Conservation (phyloP, 2,329 filamentous ascomycete species). For the Diaporthe batatas region DNA sequence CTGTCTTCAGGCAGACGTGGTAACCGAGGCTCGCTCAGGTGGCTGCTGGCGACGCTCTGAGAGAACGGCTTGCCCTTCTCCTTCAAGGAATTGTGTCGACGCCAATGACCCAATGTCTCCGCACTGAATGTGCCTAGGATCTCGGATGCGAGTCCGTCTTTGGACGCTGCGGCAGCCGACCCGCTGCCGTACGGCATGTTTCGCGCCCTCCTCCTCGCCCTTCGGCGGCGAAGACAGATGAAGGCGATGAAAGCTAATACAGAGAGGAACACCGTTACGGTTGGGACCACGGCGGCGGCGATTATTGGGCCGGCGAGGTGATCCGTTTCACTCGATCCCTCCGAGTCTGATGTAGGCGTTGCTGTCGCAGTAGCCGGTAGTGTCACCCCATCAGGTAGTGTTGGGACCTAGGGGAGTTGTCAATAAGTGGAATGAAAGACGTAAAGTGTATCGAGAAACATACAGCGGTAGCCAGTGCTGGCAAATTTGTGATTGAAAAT, state of each 20-base stretch:
- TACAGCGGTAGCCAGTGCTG: slow-evolving; percentile 33
- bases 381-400: neutral
- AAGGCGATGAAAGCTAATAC: slow-evolving; percentile 18
- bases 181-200: slow-evolving; percentile 28
- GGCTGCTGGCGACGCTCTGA: slow-evolving; percentile 29
- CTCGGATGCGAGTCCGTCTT: slow-evolving; percentile 27
- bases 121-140: slow-evolving; percentile 32
- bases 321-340: neutral
- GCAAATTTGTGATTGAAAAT: slow-evolving; percentile 23
- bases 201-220: slow-evolving; percentile 6
- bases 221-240: slow-evolving; percentile 23
- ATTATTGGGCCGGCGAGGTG: slow-evolving; percentile 32
- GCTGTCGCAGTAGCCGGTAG: neutral
- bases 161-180: neutral
- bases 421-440: neutral
- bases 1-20: slow-evolving; percentile 14
- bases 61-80: slow-evolving; percentile 6
- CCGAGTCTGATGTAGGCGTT: neutral
- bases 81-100: neutral
- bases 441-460: neutral
- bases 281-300: slow-evolving; percentile 34
- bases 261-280: neutral
- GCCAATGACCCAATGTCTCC: slow-evolving; percentile 14
- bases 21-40: slow-evolving; percentile 22
- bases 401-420: neutral